These are phyloP conservation scores for Quercus parvula DNA, from an alignment of 306 rosid genomes.

Conservation along the genomic window DNA sequence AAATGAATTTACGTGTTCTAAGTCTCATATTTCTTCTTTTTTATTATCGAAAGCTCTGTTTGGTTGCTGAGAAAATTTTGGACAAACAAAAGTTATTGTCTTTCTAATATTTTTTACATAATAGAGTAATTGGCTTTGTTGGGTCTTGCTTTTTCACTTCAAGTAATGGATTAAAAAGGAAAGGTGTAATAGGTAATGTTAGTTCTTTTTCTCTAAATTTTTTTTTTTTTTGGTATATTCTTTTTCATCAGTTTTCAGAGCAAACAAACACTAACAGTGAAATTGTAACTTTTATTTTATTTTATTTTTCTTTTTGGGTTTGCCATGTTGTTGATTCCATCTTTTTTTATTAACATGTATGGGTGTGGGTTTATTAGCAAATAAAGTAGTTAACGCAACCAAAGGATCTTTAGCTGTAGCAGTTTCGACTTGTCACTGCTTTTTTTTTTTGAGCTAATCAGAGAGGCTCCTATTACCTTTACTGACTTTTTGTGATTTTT, in stretches of 20 bases:
- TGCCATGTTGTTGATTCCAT: neutral
- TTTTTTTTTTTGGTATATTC: neutral
- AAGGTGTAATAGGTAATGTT: no score
- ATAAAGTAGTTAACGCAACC: neutral
- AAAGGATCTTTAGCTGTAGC: neutral
- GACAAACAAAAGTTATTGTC: neutral
- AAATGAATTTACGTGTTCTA: neutral
- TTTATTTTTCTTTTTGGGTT: neutral
- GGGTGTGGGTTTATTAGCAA: neutral
- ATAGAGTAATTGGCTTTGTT: neutral
- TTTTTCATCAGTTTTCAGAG: neutral
- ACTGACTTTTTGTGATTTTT: slow-evolving; percentile 17
- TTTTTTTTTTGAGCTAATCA: neutral
- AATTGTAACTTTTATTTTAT: neutral
- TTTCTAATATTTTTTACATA: neutral
- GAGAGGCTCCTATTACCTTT: neutral
- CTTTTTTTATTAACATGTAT: neutral
- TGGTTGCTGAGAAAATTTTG: slow-evolving; percentile 17
- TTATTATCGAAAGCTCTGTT: neutral
- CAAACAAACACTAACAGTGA: neutral
- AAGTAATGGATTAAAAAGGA: neutral
- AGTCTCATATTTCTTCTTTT: neutral
- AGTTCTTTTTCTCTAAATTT: no score
- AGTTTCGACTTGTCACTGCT: neutral
- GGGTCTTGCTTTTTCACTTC: neutral